Evolutionary conservation across 371 early-diverging fungal species (phyloP).

Genomic region (Rhizopus microsporus): DNA sequence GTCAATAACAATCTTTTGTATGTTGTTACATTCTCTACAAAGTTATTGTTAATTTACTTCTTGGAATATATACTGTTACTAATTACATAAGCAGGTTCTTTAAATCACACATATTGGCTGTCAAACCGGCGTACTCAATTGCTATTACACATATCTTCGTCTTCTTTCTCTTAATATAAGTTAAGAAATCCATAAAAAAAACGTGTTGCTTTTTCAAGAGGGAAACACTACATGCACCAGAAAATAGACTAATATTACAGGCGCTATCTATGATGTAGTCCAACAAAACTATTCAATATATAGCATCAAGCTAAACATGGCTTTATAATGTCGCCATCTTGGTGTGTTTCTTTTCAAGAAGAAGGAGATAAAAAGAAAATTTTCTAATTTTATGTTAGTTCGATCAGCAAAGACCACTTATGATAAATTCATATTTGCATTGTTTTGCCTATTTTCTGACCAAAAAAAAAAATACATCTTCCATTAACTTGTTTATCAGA

Average conservation of each 20-base stretch:
- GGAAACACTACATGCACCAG: not conserved
- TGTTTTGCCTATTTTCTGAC: not conserved
- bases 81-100: conserved; percentile 6
- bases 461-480: no score
- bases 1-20: conserved; percentile 1
- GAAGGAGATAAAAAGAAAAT: no score
- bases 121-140: conserved; percentile 19
- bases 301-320: no score
- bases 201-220: not conserved
- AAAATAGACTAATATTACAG: not conserved
- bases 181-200: conserved; percentile 10
- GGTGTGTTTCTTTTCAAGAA: no score
- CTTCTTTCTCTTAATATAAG: conserved; percentile 4
- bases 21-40: not conserved
- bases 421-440: not conserved
- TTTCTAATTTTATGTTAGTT: no score
- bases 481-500: no score
- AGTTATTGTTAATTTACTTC: not conserved
- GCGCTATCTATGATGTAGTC: no score
- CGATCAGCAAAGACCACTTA: no score
- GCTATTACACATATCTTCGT: conserved; percentile 12
- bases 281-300: no score
- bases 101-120: conserved; percentile 13
- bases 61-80: not conserved
- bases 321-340: no score